A percentile compares a stretch with the other conserved stretches of the same genome.
Evolutionary conservation across 1,284 basidiomycete genomes (phyloP).

Genomic region (Leccinum discolor): DNA sequence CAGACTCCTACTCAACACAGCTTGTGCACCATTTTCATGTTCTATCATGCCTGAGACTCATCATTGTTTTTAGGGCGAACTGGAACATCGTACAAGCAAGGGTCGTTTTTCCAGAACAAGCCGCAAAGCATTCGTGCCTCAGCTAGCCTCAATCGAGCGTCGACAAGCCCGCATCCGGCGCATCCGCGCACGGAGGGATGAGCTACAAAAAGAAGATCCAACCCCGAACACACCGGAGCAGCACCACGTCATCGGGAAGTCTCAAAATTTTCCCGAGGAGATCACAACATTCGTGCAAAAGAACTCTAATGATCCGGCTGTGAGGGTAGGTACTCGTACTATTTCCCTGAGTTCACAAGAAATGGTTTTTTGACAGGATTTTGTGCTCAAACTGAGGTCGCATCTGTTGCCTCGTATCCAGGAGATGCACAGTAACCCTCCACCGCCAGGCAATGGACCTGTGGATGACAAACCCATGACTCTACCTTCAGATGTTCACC

Average conservation of each 20-base stretch:
- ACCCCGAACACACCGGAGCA: background rate
- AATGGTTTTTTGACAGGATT: background rate
- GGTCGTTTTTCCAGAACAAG: conserved; percentile 5
- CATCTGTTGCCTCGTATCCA: background rate
- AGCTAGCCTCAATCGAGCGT: conserved; percentile 6
- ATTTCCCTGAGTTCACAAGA: background rate
- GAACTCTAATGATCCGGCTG: background rate
- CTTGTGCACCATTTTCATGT: background rate
- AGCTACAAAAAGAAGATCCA: background rate
- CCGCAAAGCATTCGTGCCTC: conserved; percentile 7
- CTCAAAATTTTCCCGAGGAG: conserved; percentile 12
- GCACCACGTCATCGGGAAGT: conserved; percentile 18
- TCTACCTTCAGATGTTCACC: background rate
- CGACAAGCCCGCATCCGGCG: conserved; percentile 4
- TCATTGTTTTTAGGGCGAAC: conserved; percentile 1
- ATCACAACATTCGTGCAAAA: conserved; percentile 14
- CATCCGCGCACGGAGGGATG: background rate
- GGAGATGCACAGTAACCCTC: background rate
- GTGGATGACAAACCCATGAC: background rate
- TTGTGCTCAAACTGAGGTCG: background rate
- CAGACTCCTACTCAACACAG: background rate
- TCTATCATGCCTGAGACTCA: background rate
- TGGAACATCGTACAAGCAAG: conserved; percentile 9
- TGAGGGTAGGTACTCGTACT: background rate
- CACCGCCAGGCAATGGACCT: background rate